Base-by-base conservation (phyloP, 306 rosid species). In the Neltuma alba region DNA sequence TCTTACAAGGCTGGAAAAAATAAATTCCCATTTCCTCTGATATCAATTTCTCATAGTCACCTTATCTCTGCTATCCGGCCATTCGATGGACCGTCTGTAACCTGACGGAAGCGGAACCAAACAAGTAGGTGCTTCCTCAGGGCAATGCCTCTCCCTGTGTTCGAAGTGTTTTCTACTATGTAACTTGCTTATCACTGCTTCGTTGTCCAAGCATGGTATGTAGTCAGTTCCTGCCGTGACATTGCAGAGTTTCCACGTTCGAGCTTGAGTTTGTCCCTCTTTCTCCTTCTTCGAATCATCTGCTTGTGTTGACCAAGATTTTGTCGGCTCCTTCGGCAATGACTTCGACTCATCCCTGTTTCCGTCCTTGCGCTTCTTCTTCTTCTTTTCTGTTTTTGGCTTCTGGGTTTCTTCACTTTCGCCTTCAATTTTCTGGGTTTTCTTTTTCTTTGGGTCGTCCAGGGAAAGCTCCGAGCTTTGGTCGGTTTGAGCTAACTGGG, bases 121-220 rank as follows among this genome's bases (percentile, higher is more conserved):
- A 86, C 97, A 93, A 21, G 90, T 85, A 75, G 98, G 94, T 11
- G 90, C 85, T 58, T 88, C 91, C 79, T 84, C 89, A 2, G 93
- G 96, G 78, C 98, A 93, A 65, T 93, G 98, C 74, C 98, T 77
- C 83, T 93, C 98, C 16, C 98, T 80, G 58, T 93, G 98, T 83
- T 88, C 84, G 74, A 81, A 93, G 84, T 89, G 96, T 16, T 58
- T 83, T 58, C 91, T 91, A 0, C 84, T 71, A 0, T 10, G 84
- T 10, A 92, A 54, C 33, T 87, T 62, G 80, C 48, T 89, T 5
- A 93, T 0, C 15, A 86, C 89, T 64, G 87, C 83, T 73, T 85
- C 88, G 75, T 93, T 93, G 72, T 93, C 98, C 89, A 93, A 84
- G 86, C 98, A 93, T 0, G 98, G 98, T 42, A 93, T 91, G 55